Conservation (phyloP, 305 asterid species). For the Solanum chacoense region DNA sequence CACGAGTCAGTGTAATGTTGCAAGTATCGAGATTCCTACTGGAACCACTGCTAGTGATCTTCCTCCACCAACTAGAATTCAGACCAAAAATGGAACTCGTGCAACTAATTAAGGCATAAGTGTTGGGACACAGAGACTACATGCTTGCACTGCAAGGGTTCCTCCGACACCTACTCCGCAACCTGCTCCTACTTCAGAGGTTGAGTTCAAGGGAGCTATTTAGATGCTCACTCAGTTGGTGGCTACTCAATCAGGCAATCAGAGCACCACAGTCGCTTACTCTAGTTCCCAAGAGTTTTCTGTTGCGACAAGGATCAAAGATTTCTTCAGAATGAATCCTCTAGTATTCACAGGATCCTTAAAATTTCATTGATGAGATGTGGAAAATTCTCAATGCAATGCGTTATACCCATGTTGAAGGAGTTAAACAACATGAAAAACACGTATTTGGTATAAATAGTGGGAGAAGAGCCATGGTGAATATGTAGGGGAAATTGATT, state of each 20-base stretch:
- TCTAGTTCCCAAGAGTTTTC: neutral
- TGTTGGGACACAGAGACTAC: too few species aligned
- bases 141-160: too few species aligned
- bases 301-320: neutral
- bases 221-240: neutral
- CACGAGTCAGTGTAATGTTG: neutral
- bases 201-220: neutral
- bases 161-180: neutral
- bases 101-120: too few species aligned
- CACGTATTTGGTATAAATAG: neutral
- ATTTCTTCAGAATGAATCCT: neutral
- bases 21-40: neutral
- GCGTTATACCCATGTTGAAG: neutral
- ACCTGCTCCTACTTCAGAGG: neutral
- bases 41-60: neutral
- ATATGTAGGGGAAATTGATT: neutral
- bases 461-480: neutral
- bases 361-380: neutral
- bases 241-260: neutral
- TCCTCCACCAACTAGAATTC: too few species aligned
- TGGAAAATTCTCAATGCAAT: neutral
- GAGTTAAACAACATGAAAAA: too few species aligned
- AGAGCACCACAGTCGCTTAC: neutral
- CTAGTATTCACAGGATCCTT: neutral
- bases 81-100: too few species aligned